Percentiles rank a stretch among this genome's conserved stretches.
phyloP scores from a whole-genome alignment of 805 yeast species.

The Kregervanrija pseudodelftensis region DNA sequence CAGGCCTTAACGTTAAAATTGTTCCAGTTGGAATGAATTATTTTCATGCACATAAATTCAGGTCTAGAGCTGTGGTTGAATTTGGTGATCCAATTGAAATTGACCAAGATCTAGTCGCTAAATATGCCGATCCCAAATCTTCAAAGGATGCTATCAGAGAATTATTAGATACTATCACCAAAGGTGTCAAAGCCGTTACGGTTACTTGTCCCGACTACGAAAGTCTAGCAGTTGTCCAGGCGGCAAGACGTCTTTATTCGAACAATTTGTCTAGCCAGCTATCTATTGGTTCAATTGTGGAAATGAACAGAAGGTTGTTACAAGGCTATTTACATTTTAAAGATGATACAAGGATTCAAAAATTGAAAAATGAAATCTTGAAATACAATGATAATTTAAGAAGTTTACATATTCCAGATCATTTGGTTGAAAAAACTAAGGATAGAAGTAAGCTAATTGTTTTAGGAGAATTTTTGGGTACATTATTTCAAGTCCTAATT shows the following conservation, averaged over 20 bases:
- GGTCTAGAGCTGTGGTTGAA: slow-evolving; percentile 92
- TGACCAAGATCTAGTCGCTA: slow-evolving; percentile 49
- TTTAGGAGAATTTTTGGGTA: slow-evolving; percentile 18
- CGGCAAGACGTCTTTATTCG: slow-evolving; percentile 83
- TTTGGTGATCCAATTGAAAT: slow-evolving; percentile 85
- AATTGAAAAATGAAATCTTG: slow-evolving; percentile 55
- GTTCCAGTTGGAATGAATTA: slow-evolving; percentile 98
- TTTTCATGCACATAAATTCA: slow-evolving; percentile 90
- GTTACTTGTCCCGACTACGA: slow-evolving; percentile 87
- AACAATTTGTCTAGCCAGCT: slow-evolving; percentile 63
- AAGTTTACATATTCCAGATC: slow-evolving; percentile 47
- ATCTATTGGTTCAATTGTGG: slow-evolving; percentile 79
- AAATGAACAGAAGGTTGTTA: slow-evolving; percentile 82
- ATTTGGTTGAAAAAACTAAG: slow-evolving; percentile 43
- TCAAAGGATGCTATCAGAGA: slow-evolving; percentile 69
- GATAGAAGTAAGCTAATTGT: slow-evolving; percentile 19
- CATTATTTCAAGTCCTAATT: slow-evolving; percentile 40
- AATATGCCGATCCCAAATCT: slow-evolving; percentile 51
- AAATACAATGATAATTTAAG: slow-evolving; percentile 57
- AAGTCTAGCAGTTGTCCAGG: slow-evolving; percentile 81
- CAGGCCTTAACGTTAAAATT: slow-evolving; percentile 70
- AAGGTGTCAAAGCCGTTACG: slow-evolving; percentile 76
- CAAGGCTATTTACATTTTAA: slow-evolving; percentile 71
- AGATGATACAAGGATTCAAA: slow-evolving; percentile 60
- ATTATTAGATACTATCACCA: slow-evolving; percentile 60